A percentile compares a stretch with the other conserved stretches of the same genome.
These are phyloP conservation scores for Coemansia sp. DNA, from an alignment of 192 early-diverging fungal species.

Conservation along the genomic window DNA sequence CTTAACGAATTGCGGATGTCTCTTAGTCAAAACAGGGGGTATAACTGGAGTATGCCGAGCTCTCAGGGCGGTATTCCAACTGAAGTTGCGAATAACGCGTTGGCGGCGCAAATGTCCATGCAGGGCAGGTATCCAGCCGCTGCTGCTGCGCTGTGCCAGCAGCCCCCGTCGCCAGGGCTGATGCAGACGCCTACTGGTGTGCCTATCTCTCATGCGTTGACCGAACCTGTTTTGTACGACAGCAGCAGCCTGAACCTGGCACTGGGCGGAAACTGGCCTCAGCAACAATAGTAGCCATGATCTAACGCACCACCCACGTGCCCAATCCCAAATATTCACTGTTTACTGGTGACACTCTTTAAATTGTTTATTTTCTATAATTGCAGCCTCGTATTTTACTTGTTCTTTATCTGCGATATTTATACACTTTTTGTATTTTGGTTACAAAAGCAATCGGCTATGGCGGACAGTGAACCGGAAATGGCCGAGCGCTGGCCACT, in stretches of 20 bases:
- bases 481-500: slow-evolving; percentile 29
- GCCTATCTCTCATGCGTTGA: slow-evolving; percentile 40
- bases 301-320: background rate
- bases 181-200: slow-evolving; percentile 37
- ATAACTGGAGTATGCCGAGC: background rate
- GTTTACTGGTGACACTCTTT: background rate
- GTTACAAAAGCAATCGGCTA: background rate
- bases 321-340: background rate
- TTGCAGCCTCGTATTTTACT: background rate
- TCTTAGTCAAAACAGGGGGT: background rate
- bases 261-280: slow-evolving; percentile 9
- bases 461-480: background rate
- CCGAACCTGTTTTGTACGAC: slow-evolving; percentile 31
- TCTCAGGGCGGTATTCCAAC: background rate
- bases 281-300: background rate
- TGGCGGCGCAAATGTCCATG: background rate
- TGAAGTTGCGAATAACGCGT: background rate
- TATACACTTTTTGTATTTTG: background rate
- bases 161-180: slow-evolving; percentile 4
- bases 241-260: slow-evolving; percentile 2
- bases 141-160: slow-evolving; percentile 10
- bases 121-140: background rate
- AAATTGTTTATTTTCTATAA: background rate
- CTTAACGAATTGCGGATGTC: background rate
- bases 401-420: background rate